These are phyloP conservation scores for Cubamyces lactineus DNA, from an alignment of 768 basidiomycete species.

Conservation along the genomic window DNA sequence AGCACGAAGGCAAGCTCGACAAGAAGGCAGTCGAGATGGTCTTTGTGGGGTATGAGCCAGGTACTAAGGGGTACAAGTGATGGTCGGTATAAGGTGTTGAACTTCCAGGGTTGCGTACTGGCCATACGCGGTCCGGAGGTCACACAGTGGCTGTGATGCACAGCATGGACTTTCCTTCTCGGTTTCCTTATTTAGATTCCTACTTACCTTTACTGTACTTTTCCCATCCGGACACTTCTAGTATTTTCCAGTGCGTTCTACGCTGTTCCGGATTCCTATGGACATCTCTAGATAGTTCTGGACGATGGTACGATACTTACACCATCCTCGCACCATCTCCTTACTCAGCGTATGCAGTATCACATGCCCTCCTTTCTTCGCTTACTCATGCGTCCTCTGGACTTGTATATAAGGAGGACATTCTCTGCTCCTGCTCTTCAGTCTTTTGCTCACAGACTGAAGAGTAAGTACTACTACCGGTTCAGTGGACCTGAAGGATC, in stretches of 20 bases:
- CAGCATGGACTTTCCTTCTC: no score
- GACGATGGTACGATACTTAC: neutral
- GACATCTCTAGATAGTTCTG: no score
- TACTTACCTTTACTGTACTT: no score
- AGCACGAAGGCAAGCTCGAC: neutral
- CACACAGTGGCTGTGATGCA: no score
- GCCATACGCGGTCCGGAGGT: no score
- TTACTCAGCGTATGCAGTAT: neutral
- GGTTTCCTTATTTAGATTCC: no score
- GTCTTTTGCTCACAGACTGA: neutral
- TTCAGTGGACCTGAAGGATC: conserved; percentile 39
- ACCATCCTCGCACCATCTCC: neutral
- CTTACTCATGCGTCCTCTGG: neutral
- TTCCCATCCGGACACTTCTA: no score
- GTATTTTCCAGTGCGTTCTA: no score
- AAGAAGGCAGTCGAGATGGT: neutral
- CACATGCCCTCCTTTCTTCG: conserved; percentile 3
- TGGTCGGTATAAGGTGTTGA: no score
- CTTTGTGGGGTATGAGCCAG: neutral
- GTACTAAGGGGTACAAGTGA: no score
- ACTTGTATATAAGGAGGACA: conserved; percentile 10
- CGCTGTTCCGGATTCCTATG: no score
- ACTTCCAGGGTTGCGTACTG: no score
- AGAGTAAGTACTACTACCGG: conserved; percentile 25
- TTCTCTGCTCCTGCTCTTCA: neutral